A percentile compares a stretch with the other conserved stretches of the same genome.
Conservation (phyloP, 2,329 filamentous ascomycete species). For the Aspergillus alliaceus region DNA sequence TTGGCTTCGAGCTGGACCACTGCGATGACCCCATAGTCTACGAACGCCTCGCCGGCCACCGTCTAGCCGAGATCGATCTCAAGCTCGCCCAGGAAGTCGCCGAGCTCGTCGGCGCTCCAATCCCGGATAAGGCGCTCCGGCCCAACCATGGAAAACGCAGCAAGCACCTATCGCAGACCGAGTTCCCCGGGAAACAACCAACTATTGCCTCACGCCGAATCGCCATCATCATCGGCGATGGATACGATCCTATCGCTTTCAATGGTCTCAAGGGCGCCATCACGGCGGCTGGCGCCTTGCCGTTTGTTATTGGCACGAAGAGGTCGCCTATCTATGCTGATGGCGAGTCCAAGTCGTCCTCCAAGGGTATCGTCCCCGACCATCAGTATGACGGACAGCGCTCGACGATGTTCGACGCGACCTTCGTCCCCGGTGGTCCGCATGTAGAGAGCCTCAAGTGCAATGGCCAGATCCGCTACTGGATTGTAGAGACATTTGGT, state of each 20-base stretch:
- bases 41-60: slow-evolving; percentile 62
- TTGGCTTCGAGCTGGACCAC: slow-evolving; percentile 41
- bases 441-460: slow-evolving; percentile 62
- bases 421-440: slow-evolving; percentile 73
- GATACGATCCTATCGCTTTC: slow-evolving; percentile 68
- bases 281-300: slow-evolving; percentile 62
- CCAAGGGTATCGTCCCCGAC: slow-evolving; percentile 63
- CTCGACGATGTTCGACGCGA: slow-evolving; percentile 74
- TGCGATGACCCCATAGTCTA: slow-evolving; percentile 81
- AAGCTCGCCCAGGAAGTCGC: slow-evolving; percentile 68
- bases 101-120: slow-evolving; percentile 67
- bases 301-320: slow-evolving; percentile 70
- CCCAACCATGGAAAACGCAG: slow-evolving; percentile 68
- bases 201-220: slow-evolving; percentile 71
- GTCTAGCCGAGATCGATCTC: slow-evolving; percentile 70
- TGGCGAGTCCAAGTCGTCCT: slow-evolving; percentile 45
- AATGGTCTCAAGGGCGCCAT: slow-evolving; percentile 65
- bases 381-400: slow-evolving; percentile 80
- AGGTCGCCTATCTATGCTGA: slow-evolving; percentile 66
- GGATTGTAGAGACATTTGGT: slow-evolving; percentile 76
- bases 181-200: slow-evolving; percentile 62
- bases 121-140: slow-evolving; percentile 54
- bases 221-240: slow-evolving; percentile 75
- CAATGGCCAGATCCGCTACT: slow-evolving; percentile 73
- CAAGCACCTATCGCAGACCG: slow-evolving; percentile 63